These are phyloP conservation scores for Actinomucor elegans DNA, from an alignment of 371 early-diverging fungal genomes.

Conservation along the genomic window DNA sequence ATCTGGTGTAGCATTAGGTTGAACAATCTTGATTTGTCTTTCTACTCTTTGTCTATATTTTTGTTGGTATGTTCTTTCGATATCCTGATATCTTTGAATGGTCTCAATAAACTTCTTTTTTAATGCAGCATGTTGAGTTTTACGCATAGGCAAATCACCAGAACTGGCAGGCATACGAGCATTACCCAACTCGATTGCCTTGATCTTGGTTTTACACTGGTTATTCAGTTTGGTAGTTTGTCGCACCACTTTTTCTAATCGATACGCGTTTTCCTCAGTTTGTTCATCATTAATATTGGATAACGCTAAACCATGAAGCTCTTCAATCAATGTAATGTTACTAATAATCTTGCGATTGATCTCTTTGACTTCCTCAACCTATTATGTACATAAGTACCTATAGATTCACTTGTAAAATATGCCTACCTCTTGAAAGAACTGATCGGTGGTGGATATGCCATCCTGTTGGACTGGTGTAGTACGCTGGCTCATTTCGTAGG, in stretches of 20 bases:
- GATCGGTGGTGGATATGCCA: slow-evolving; percentile 41
- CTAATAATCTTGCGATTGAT: slow-evolving; percentile 60
- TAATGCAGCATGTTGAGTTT: slow-evolving; percentile 54
- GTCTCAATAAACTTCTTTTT: slow-evolving; percentile 80
- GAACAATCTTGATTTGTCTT: slow-evolving; percentile 79
- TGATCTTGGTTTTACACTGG: slow-evolving; percentile 64
- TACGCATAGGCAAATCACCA: slow-evolving; percentile 69
- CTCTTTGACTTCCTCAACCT: slow-evolving; percentile 73
- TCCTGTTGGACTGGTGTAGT: slow-evolving; percentile 1
- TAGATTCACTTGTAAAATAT: background rate
- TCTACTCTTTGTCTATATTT: slow-evolving; percentile 82
- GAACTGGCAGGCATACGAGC: slow-evolving; percentile 44
- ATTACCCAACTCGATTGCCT: slow-evolving; percentile 61
- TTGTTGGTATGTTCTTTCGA: slow-evolving; percentile 76
- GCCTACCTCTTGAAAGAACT: slow-evolving; percentile 48
- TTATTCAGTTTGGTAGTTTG: slow-evolving; percentile 65
- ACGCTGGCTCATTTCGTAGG: slow-evolving; percentile 46
- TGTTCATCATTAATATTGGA: slow-evolving; percentile 74
- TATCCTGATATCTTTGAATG: slow-evolving; percentile 75
- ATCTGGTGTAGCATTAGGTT: slow-evolving; percentile 73
- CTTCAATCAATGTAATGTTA: slow-evolving; percentile 68
- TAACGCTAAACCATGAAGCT: slow-evolving; percentile 67
- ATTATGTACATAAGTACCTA: background rate
- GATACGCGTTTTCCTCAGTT: slow-evolving; percentile 53
- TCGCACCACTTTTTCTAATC: slow-evolving; percentile 67